Percentiles rank a stretch among this genome's conserved stretches.
Evolutionary conservation across 495 filamentous ascomycete species (phyloP).

Genomic region (Aspergillus indologenus): DNA sequence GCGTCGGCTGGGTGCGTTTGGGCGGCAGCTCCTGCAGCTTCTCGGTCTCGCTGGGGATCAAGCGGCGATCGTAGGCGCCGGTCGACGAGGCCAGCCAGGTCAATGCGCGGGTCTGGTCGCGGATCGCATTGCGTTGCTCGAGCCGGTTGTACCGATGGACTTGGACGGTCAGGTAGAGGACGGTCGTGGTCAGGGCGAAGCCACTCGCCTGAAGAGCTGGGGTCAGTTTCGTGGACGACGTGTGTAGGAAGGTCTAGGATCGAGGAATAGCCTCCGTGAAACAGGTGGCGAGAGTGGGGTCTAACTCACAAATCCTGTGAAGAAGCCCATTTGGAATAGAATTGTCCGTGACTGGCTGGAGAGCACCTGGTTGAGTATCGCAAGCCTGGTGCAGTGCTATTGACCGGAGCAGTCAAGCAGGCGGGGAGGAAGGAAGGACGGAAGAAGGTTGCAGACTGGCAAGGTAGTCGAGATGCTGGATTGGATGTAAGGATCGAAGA

Average conservation of each 20-base stretch:
- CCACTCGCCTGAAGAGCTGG: slow-evolving; percentile 66
- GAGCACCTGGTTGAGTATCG: too few relatives aligned
- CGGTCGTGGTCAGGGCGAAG: slow-evolving; percentile 75
- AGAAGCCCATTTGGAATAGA: slow-evolving; percentile 61
- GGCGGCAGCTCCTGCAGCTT: slow-evolving; percentile 22
- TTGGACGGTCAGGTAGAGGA: slow-evolving; percentile 76
- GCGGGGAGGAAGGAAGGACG: not conserved
- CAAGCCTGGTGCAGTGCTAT: too few relatives aligned
- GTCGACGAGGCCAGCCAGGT: slow-evolving; percentile 51
- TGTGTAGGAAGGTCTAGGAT: too few relatives aligned
- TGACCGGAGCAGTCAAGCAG: not conserved
- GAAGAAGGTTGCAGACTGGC: not conserved
- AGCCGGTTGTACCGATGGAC: slow-evolving; percentile 70
- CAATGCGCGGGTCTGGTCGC: slow-evolving; percentile 62
- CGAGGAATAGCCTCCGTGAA: too few relatives aligned
- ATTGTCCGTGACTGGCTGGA: too few relatives aligned
- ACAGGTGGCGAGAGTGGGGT: too few relatives aligned
- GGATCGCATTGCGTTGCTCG: slow-evolving; percentile 67
- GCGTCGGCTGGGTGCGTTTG: slow-evolving; percentile 37
- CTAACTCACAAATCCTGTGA: slow-evolving; percentile 73
- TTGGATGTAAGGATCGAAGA: not conserved
- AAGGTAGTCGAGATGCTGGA: not conserved
- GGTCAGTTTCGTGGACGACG: slow-evolving; percentile 3
- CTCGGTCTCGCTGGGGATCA: slow-evolving; percentile 28
- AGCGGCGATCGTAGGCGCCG: slow-evolving; percentile 43